These are phyloP conservation scores for Mucor velutinosus DNA, from an alignment of 371 early-diverging fungal species.

Conservation along the genomic window DNA sequence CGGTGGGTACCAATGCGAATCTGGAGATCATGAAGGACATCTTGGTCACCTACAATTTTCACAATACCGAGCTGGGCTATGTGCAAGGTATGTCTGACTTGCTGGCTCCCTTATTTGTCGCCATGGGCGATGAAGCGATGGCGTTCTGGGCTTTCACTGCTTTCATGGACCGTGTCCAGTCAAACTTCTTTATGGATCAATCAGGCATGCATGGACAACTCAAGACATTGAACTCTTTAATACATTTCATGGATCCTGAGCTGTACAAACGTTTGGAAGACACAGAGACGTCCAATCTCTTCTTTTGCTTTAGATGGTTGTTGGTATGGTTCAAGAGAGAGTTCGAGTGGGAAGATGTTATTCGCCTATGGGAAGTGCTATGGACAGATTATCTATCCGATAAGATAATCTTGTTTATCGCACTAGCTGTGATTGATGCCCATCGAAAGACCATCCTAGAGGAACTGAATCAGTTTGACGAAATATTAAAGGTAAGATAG, in stretches of 20 bases:
- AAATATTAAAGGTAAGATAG: slow-evolving; percentile 74
- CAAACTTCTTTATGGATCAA: slow-evolving; percentile 84
- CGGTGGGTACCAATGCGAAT: slow-evolving; percentile 67
- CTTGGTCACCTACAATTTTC: slow-evolving; percentile 85
- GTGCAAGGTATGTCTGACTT: slow-evolving; percentile 98
- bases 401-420: slow-evolving; percentile 87
- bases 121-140: slow-evolving; percentile 86
- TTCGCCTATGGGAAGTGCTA: slow-evolving; percentile 86
- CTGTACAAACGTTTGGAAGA: slow-evolving; percentile 77
- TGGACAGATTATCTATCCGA: slow-evolving; percentile 86
- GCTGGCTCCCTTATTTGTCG: slow-evolving; percentile 83
- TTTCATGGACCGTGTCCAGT: slow-evolving; percentile 88
- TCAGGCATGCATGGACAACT: slow-evolving; percentile 90
- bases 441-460: slow-evolving; percentile 78
- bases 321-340: slow-evolving; percentile 95
- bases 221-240: slow-evolving; percentile 68
- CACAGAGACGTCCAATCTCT: slow-evolving; percentile 82
- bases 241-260: slow-evolving; percentile 82
- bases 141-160: slow-evolving; percentile 90
- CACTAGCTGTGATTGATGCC: slow-evolving; percentile 85
- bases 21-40: slow-evolving; percentile 87
- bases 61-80: slow-evolving; percentile 74
- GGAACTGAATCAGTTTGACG: slow-evolving; percentile 82
- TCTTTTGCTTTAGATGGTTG: slow-evolving; percentile 96
- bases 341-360: slow-evolving; percentile 83